Evolutionary conservation across 495 filamentous ascomycete species (phyloP).

Genomic region (Penicillium parvum): DNA sequence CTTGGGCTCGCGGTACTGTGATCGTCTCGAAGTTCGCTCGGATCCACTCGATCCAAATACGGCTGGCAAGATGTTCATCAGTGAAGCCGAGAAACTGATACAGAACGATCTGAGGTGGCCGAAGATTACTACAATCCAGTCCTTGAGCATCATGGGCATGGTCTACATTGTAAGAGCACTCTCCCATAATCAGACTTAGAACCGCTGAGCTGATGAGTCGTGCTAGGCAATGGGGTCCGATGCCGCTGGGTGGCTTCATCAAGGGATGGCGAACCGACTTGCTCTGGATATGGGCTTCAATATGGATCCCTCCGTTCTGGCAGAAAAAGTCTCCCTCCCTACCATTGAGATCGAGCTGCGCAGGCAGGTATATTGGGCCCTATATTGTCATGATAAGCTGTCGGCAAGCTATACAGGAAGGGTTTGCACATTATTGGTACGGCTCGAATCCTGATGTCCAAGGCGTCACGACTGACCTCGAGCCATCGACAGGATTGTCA

Average conservation of each 20-base stretch:
- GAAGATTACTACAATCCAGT: slow-evolving; percentile 70
- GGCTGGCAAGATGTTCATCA: slow-evolving; percentile 70
- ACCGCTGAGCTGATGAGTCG: not conserved
- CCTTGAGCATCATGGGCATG: slow-evolving; percentile 63
- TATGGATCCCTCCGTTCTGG: slow-evolving; percentile 24
- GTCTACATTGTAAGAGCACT: slow-evolving; percentile 18
- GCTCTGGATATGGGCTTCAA: slow-evolving; percentile 29
- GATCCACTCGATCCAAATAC: slow-evolving; percentile 58
- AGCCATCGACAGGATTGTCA: slow-evolving; percentile 20
- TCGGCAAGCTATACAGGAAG: slow-evolving; percentile 29
- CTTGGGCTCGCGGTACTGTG: slow-evolving; percentile 69
- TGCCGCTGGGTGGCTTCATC: slow-evolving; percentile 27
- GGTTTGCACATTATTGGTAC: slow-evolving; percentile 30
- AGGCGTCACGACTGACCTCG: not conserved
- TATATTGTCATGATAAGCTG: slow-evolving; percentile 30
- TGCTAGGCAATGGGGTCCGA: slow-evolving; percentile 25
- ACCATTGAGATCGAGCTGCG: slow-evolving; percentile 24
- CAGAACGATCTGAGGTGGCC: slow-evolving; percentile 52
- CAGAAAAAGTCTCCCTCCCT: slow-evolving; percentile 17
- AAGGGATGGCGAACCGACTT: slow-evolving; percentile 27
- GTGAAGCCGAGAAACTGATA: slow-evolving; percentile 57
- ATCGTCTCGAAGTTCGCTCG: slow-evolving; percentile 55
- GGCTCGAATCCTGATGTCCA: not conserved
- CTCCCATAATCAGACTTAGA: not conserved
- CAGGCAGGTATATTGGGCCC: slow-evolving; percentile 30